Evolutionary conservation across 495 filamentous ascomycete species (phyloP).

Genomic region (Delitschia confertaspora): DNA sequence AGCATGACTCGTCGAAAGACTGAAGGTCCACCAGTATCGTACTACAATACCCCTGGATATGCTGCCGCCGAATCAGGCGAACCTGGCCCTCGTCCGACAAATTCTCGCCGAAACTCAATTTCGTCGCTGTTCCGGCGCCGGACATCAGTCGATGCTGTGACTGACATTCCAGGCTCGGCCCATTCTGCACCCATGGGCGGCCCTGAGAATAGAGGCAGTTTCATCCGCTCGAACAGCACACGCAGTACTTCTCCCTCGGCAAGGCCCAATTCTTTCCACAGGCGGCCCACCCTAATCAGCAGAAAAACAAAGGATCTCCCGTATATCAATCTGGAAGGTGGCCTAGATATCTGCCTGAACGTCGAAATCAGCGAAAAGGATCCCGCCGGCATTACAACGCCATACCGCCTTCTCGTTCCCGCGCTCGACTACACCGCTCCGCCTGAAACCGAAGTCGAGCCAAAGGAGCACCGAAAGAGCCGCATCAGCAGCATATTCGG

Average conservation of each 20-base stretch:
- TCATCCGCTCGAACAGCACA: conserved; percentile 7
- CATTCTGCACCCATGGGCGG: conserved; percentile 9
- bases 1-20: conserved; percentile 14
- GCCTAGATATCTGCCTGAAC: conserved; percentile 76
- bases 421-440: conserved; percentile 48
- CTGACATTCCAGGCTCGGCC: conserved; percentile 9
- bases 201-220: no score
- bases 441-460: not conserved
- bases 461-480: conserved; percentile 16
- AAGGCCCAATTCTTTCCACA: conserved; percentile 52
- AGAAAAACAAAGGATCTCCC: conserved; percentile 40
- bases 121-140: conserved; percentile 17
- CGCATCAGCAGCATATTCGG: conserved; percentile 15
- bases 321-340: conserved; percentile 60
- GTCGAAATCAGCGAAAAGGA: conserved; percentile 78
- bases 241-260: conserved; percentile 9
- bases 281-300: conserved; percentile 61
- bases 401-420: conserved; percentile 81
- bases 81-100: conserved; percentile 3
- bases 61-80: conserved; percentile 20
- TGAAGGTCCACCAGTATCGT: conserved; percentile 18
- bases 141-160: conserved; percentile 8
- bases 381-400: conserved; percentile 77
- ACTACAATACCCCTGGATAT: conserved; percentile 26
- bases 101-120: conserved; percentile 22